Base-by-base conservation (phyloP, 2,329 filamentous ascomycete species). In the Penicillium sp. region DNA sequence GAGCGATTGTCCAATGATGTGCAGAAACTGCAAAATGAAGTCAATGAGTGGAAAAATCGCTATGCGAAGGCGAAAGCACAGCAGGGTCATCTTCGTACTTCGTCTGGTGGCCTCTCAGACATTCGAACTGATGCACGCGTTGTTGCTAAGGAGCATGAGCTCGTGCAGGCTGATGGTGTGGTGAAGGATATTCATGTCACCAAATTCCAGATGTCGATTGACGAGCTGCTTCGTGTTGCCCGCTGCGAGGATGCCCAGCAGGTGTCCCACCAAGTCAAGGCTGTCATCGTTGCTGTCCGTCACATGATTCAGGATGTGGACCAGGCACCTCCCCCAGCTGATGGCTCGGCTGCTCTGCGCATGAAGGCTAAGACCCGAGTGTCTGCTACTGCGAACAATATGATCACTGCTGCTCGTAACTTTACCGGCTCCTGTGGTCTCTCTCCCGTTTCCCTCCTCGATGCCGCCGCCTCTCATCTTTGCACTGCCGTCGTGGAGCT, bases 391-490 rank as follows among this genome's bases (percentile, higher is more conserved):
- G 92, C 94, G 47, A 97, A 97, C 79, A 94, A 93, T 68, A 81
- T 99, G 55, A 97, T 97, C 67, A 97, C 93, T 2, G 91, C 93
- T 1, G 89, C 90, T 31, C 96, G 95, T 77, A 96, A 96, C 69
- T 96, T 94, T 72, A 88, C 89, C 31, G 83, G 85, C 11, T 87
- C 91, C 0, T 86, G 85, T 20, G 94, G 94, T 27, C 83, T 99
- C 29, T 93, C 91, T 1, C 94, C 94, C 0, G 88, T 99, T n/a
- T 96, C 91, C 6, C 77, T 99, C 3, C 80, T 99, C 22, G 94
- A 99, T 72, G 94, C 93, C 3, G 93, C 94, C 2, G 92, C 93
- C 7, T 94, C 90, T 23, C 92, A 99, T 74, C 81, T 97, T 33
- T 90, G 91, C 1, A 86, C 89, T 4, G 87, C 92, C 2, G 82